These are phyloP conservation scores for Apiospora hydei DNA, from an alignment of 2,329 filamentous ascomycete species.

Conservation along the genomic window DNA sequence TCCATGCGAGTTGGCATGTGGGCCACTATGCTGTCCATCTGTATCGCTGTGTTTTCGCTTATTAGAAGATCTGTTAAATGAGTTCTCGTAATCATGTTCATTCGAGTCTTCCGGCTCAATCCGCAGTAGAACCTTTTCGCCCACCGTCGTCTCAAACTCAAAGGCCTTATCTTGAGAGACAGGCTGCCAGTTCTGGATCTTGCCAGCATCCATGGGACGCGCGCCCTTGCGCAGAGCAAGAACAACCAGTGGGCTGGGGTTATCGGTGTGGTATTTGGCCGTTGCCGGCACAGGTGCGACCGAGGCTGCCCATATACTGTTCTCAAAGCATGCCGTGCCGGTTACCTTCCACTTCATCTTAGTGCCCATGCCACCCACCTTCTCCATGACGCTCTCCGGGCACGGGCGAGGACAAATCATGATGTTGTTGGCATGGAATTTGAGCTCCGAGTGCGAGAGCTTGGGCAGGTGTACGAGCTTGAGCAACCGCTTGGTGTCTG, in stretches of 20 bases:
- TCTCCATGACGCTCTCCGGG: slow-evolving; percentile 74
- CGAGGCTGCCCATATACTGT: slow-evolving; percentile 86
- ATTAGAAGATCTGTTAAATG: slow-evolving; percentile 62
- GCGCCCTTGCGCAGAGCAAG: slow-evolving; percentile 80
- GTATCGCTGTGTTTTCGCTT: slow-evolving; percentile 65
- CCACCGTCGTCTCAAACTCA: slow-evolving; percentile 82
- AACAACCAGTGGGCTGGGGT: slow-evolving; percentile 79
- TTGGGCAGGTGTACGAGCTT: slow-evolving; percentile 72
- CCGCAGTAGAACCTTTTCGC: slow-evolving; percentile 83
- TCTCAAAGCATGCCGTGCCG: slow-evolving; percentile 76
- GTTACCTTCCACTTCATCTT: slow-evolving; percentile 86
- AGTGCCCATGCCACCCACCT: slow-evolving; percentile 85
- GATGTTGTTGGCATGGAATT: slow-evolving; percentile 87
- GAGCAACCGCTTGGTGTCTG: slow-evolving; percentile 76
- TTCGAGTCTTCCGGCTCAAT: slow-evolving; percentile 75
- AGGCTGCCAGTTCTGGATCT: slow-evolving; percentile 85
- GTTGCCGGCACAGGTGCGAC: slow-evolving; percentile 75
- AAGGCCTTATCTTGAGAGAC: slow-evolving; percentile 74
- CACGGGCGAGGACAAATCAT: slow-evolving; percentile 85
- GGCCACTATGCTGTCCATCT: slow-evolving; percentile 43
- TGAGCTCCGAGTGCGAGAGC: slow-evolving; percentile 74
- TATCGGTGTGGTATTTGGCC: slow-evolving; percentile 79
- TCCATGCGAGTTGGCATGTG: slow-evolving; percentile 42
- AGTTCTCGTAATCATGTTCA: slow-evolving; percentile 69
- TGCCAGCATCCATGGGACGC: slow-evolving; percentile 79